Evolutionary conservation across 176 grass and related monocot genomes (phyloP).

Genomic region (Raddia guianensis): DNA sequence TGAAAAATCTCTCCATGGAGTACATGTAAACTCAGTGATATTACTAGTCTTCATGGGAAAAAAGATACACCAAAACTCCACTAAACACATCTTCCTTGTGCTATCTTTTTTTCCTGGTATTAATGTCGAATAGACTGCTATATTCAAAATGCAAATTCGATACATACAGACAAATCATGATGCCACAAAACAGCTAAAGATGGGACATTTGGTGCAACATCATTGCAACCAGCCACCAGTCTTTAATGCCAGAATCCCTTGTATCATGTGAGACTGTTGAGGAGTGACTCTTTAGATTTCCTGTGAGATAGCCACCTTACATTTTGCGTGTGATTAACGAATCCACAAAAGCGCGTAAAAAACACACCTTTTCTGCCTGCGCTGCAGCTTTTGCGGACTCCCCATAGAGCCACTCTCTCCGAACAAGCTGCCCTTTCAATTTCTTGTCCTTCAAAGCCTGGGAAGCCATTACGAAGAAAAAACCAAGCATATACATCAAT

Average conservation of each 20-base stretch:
- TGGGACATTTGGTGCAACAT: background rate
- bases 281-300: background rate
- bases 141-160: slow-evolving; percentile 5
- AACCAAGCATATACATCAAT: slow-evolving; percentile 29
- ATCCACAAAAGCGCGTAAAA: background rate
- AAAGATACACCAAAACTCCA: background rate
- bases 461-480: slow-evolving; percentile 18
- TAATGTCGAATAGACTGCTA: background rate
- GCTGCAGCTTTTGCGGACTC: slow-evolving; percentile 78
- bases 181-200: background rate
- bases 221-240: background rate
- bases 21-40: background rate
- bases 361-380: slow-evolving; percentile 66
- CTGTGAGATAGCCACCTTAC: background rate
- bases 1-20: background rate
- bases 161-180: background rate
- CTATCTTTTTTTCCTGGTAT: background rate
- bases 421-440: slow-evolving; percentile 66
- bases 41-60: background rate
- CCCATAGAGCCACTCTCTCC: slow-evolving; percentile 75
- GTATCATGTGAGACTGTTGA: background rate
- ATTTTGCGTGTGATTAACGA: background rate
- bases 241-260: slow-evolving; percentile 8
- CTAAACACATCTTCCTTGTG: background rate
- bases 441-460: slow-evolving; percentile 79